phyloP scores from a whole-genome alignment of 2,329 filamentous ascomycete genomes.

The Phoma sp. region DNA sequence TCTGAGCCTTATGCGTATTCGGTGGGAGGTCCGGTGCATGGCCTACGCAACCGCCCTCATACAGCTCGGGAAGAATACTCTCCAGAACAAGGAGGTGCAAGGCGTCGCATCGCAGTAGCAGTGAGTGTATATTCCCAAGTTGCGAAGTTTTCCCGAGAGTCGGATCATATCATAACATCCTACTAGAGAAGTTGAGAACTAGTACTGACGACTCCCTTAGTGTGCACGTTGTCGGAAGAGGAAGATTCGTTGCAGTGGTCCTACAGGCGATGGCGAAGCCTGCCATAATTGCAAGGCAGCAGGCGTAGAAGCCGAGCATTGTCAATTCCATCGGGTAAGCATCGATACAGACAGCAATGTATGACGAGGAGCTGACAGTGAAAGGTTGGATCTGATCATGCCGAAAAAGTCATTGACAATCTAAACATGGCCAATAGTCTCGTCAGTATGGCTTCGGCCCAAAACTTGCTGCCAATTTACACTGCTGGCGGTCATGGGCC shows the following conservation, averaged over 20 bases:
- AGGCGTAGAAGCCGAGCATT: constrained; percentile 65
- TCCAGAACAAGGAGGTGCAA: constrained; percentile 45
- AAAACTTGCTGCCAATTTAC: constrained; percentile 34
- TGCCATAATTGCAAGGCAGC: constrained; percentile 84
- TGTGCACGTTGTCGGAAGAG: constrained; percentile 88
- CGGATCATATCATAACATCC: too few species aligned
- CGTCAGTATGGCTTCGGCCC: constrained; percentile 23
- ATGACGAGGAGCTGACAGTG: constrained; percentile 13
- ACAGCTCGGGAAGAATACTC: constrained; percentile 24
- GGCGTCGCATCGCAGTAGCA: constrained; percentile 58
- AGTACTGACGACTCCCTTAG: constrained; percentile 54
- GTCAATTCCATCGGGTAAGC: constrained; percentile 78
- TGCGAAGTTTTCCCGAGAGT: too few species aligned
- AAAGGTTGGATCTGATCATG: constrained; percentile 43
- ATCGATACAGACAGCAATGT: neutral
- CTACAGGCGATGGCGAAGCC: constrained; percentile 74
- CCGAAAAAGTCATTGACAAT: constrained; percentile 32
- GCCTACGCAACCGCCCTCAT: constrained; percentile 16
- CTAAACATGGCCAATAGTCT: constrained; percentile 25
- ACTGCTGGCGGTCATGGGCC: constrained; percentile 10
- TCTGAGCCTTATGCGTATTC: constrained; percentile 34
- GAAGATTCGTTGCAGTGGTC: constrained; percentile 94
- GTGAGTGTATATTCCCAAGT: constrained; percentile 30
- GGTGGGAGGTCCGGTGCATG: constrained; percentile 29
- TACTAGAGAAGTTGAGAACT: too few species aligned